Conservation (phyloP, 2,329 filamentous ascomycete genomes). For the Penicillium paneum region DNA sequence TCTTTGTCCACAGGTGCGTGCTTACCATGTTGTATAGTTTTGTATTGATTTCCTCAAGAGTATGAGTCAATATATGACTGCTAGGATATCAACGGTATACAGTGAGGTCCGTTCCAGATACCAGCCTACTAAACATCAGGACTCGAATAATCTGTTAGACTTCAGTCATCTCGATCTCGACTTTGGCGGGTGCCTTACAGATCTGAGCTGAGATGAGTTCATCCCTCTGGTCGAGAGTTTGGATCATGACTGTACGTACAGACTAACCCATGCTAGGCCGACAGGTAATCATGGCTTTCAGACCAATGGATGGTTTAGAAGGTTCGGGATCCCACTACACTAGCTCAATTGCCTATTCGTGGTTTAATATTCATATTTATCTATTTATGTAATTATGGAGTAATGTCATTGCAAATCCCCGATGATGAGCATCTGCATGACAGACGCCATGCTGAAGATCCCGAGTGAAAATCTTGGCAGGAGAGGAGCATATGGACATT, state of each 20-base stretch:
- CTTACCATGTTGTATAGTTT: background rate
- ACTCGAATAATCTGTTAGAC: background rate
- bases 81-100: background rate
- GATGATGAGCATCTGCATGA: constrained; percentile 4
- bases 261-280: constrained; percentile 2
- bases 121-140: background rate
- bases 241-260: constrained; percentile 4
- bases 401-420: background rate
- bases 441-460: constrained; percentile 3
- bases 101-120: background rate
- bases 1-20: background rate
- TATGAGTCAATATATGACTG: background rate
- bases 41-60: background rate
- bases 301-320: background rate
- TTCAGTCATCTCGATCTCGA: background rate
- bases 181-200: background rate
- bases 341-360: background rate
- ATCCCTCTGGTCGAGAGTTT: background rate
- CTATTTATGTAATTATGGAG: background rate
- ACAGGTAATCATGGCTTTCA: background rate
- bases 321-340: background rate
- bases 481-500: background rate
- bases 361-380: background rate
- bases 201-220: background rate
- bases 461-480: constrained; percentile 1